Conservation (phyloP, 2,329 filamentous ascomycete genomes). For the Xylaria sp. region DNA sequence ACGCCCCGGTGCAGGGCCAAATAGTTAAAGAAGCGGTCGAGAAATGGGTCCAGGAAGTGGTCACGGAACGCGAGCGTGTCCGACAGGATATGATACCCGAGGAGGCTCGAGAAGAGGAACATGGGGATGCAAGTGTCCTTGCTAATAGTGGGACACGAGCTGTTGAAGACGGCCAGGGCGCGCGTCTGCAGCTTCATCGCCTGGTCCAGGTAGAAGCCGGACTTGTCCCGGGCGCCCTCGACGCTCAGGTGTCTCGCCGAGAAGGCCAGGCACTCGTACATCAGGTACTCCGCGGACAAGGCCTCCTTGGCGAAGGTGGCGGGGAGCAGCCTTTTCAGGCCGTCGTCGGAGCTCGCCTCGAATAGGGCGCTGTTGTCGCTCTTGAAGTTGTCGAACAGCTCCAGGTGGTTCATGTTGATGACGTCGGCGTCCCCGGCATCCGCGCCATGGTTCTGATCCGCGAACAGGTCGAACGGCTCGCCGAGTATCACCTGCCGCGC, state of each 20-base stretch:
- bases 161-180: constrained; percentile 16
- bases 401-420: constrained; percentile 12
- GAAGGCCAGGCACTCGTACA: constrained; percentile 16
- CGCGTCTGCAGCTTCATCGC: constrained; percentile 17
- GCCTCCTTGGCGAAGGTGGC: constrained; percentile 6
- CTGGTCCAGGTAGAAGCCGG: constrained; percentile 10
- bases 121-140: constrained; percentile 10
- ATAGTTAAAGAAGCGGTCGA: constrained; percentile 17
- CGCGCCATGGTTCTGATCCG: no score
- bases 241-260: constrained; percentile 14
- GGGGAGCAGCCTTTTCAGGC: constrained; percentile 2
- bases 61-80: constrained; percentile 1
- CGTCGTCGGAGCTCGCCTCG: constrained; percentile 1
- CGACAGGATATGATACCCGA: constrained; percentile 11
- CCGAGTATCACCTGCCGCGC: no score
- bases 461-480: no score
- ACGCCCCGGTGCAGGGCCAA: constrained; percentile 16
- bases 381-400: constrained; percentile 18
- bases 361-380: constrained; percentile 16
- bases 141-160: constrained; percentile 1
- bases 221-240: background rate
- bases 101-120: constrained; percentile 14
- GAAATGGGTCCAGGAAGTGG: constrained; percentile 10
- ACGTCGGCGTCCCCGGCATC: background rate
- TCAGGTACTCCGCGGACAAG: constrained; percentile 10